Evolutionary conservation across 495 filamentous ascomycete species (phyloP).

Genomic region (Penicillium waksmanii): DNA sequence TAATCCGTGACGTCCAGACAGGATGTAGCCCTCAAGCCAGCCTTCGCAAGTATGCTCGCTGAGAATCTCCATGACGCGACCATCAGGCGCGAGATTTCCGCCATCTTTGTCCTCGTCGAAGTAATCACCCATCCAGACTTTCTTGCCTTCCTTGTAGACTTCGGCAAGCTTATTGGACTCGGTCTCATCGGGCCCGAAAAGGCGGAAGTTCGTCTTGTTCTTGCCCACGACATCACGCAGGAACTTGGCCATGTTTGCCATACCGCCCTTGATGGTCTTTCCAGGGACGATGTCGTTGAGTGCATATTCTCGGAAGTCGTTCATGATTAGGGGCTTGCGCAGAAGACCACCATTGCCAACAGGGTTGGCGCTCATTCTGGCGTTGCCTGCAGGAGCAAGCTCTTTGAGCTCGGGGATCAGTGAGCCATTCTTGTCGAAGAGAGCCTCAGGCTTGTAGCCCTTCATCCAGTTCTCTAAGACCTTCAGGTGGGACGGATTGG

Average conservation of each 20-base stretch:
- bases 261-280: slow-evolving; percentile 54
- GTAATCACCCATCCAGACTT: slow-evolving; percentile 76
- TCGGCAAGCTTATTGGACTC: slow-evolving; percentile 73
- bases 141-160: slow-evolving; percentile 71
- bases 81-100: slow-evolving; percentile 64
- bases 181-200: slow-evolving; percentile 77
- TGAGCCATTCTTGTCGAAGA: slow-evolving; percentile 62
- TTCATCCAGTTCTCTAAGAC: slow-evolving; percentile 71
- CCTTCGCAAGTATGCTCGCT: slow-evolving; percentile 77
- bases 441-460: slow-evolving; percentile 66
- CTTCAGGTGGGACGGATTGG: slow-evolving; percentile 63
- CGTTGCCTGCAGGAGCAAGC: slow-evolving; percentile 61
- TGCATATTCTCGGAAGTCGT: slow-evolving; percentile 65
- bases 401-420: slow-evolving; percentile 61
- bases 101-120: slow-evolving; percentile 72
- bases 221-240: slow-evolving; percentile 62
- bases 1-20: slow-evolving; percentile 70
- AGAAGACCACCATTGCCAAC: slow-evolving; percentile 69
- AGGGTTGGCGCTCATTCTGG: slow-evolving; percentile 73
- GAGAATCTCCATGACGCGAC: slow-evolving; percentile 78
- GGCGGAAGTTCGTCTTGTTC: slow-evolving; percentile 66
- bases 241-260: slow-evolving; percentile 66
- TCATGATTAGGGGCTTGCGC: slow-evolving; percentile 63
- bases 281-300: slow-evolving; percentile 58
- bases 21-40: slow-evolving; percentile 76